Evolutionary conservation across 257 asterid species (phyloP).

Genomic region (Euphrasia confusa): DNA sequence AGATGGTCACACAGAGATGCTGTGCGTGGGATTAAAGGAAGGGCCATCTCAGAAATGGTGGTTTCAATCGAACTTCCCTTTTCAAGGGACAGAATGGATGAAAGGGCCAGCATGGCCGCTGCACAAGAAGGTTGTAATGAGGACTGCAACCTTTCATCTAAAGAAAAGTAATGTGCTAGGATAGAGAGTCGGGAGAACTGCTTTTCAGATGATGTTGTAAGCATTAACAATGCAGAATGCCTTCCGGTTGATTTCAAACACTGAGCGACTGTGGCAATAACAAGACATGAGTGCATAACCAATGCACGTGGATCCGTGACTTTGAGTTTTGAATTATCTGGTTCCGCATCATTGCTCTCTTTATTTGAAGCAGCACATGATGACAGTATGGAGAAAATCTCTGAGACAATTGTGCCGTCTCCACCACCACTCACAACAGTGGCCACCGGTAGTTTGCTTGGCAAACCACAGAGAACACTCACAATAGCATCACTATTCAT

Average conservation of each 20-base stretch:
- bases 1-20: slow-evolving; percentile 84
- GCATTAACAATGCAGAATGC: slow-evolving; percentile 74
- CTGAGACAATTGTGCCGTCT: slow-evolving; percentile 88
- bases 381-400: slow-evolving; percentile 73
- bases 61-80: slow-evolving; percentile 57
- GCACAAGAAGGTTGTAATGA: slow-evolving; percentile 75
- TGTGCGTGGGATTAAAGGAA: slow-evolving; percentile 92
- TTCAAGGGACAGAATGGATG: slow-evolving; percentile 87
- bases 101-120: slow-evolving; percentile 91
- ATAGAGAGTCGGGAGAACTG: slow-evolving; percentile 73
- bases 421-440: slow-evolving; percentile 98
- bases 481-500: slow-evolving; percentile 54
- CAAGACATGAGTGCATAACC: slow-evolving; percentile 74
- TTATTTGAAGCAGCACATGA: slow-evolving; percentile 63
- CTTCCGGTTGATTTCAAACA: slow-evolving; percentile 80
- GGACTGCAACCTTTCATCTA: slow-evolving; percentile 69
- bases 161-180: slow-evolving; percentile 80
- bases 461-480: slow-evolving; percentile 80
- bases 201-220: slow-evolving; percentile 86
- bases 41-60: slow-evolving; percentile 75
- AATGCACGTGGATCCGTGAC: slow-evolving; percentile 50
- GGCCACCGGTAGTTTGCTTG: slow-evolving; percentile 76
- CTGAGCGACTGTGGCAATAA: slow-evolving; percentile 73
- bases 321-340: slow-evolving; percentile 48
- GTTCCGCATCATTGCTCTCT: slow-evolving; percentile 56